Conservation (phyloP, 345 rosid genomes). For the Salix brachista region DNA sequence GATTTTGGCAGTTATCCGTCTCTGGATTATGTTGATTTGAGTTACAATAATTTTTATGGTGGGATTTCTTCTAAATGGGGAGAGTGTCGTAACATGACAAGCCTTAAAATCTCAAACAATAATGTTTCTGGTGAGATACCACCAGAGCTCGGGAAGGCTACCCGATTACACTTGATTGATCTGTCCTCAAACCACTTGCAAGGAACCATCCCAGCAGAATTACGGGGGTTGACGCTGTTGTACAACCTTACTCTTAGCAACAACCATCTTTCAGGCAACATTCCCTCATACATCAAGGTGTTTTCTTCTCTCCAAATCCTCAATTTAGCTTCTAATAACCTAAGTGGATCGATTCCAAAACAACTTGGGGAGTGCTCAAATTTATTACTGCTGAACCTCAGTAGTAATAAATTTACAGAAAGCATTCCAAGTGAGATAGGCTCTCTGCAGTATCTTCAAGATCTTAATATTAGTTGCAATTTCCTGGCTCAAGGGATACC, state of each 20-base stretch:
- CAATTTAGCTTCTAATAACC: background rate
- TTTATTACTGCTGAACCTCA: background rate
- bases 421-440: conserved; percentile 6
- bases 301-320: too few relatives aligned
- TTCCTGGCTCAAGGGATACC: background rate
- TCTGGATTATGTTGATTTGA: background rate
- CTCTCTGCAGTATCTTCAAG: background rate
- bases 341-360: conserved; percentile 1
- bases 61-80: too few relatives aligned
- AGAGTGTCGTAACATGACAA: too few relatives aligned
- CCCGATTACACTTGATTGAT: too few relatives aligned
- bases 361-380: conserved; percentile 2
- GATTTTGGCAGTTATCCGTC: background rate
- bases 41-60: background rate
- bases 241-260: background rate
- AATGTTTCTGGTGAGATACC: background rate
- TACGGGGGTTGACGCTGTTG: background rate
- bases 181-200: too few relatives aligned
- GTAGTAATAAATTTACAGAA: background rate
- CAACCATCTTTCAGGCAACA: background rate
- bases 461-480: conserved; percentile 5
- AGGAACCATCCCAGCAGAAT: background rate
- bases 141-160: rapidly evolving
- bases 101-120: background rate
- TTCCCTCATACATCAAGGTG: background rate